Base-by-base conservation (phyloP, 2,329 filamentous ascomycete species). In the Helotiales sp. region DNA sequence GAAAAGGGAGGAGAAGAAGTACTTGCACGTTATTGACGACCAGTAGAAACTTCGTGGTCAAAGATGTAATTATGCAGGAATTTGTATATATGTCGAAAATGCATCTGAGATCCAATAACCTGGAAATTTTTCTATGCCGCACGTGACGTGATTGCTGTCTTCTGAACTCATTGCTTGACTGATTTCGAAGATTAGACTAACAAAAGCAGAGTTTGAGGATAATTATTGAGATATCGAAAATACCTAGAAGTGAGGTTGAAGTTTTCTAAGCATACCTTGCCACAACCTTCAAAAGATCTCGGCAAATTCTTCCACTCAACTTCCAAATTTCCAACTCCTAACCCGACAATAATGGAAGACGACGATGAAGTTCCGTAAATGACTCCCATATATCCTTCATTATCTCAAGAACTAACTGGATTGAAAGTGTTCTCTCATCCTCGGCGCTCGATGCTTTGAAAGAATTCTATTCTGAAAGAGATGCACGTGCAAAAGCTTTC, bases 1-100 rank as follows among this genome's bases (percentile, higher is more conserved):
- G 82, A 95, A 87, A 83, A 83, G 84, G 69, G 93, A 98, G 75
- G 93, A 98, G 77, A 95, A 88, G 84, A 95, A 97, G 81, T 99
- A 96, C 75, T 79, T 98, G 74, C 95, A 99, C 75, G 93, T 99
- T 61, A 79, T 91, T 72, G 91, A 96, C 73, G 88, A 95, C 74
- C 85, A 92, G 81, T 95, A 87, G 77, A 75, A 46, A 31, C 17
- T 36, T 57, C 55, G n/a, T 30, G 40, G 34, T 50, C 30, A 31
- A 38, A 51, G 27, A 29, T 61, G 48, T 46, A 51, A 55, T 27
- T 59, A 54, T 40, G 29, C 5, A 30, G 53, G 47, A 31, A 47
- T 44, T 59, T 60, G 60, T 63, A 60, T 29, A 60, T 63, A 62
- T 54, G 46, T 54, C 47, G 47, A 54, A 42, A 42, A 44, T 44